Conservation (phyloP, 805 yeast species). For the Lipomyces kockii region DNA sequence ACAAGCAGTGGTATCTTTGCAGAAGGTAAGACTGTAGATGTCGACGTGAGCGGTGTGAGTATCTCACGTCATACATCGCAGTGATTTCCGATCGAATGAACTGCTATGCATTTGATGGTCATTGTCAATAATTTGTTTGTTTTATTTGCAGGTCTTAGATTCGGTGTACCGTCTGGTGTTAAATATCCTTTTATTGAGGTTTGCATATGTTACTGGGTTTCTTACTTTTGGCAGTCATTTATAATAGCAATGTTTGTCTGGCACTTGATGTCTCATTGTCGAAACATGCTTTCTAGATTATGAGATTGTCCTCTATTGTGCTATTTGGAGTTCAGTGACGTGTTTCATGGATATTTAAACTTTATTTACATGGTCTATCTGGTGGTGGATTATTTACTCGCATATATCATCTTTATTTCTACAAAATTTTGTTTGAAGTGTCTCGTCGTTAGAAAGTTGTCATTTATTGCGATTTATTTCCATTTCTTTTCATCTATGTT, state of each 20-base stretch:
- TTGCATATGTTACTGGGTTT: not conserved
- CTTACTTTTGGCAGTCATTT: not conserved
- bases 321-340: not conserved
- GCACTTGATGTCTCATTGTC: not conserved
- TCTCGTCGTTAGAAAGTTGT: not conserved
- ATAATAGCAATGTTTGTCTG: not conserved
- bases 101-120: not conserved
- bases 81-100: not conserved
- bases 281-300: not conserved
- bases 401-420: not conserved
- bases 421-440: not conserved
- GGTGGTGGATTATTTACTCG: not conserved
- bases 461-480: not conserved
- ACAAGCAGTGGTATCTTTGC: not conserved
- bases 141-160: not conserved
- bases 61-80: not conserved
- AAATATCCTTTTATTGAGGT: slow-evolving; percentile 4
- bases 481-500: not conserved
- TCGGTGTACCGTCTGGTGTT: not conserved
- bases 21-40: not conserved
- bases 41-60: not conserved
- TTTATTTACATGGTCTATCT: not conserved
- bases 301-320: not conserved
- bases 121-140: not conserved
- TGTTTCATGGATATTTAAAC: not conserved